Conservation (phyloP, 1,139 yeast species). For the Petasospora rhodanensis region DNA sequence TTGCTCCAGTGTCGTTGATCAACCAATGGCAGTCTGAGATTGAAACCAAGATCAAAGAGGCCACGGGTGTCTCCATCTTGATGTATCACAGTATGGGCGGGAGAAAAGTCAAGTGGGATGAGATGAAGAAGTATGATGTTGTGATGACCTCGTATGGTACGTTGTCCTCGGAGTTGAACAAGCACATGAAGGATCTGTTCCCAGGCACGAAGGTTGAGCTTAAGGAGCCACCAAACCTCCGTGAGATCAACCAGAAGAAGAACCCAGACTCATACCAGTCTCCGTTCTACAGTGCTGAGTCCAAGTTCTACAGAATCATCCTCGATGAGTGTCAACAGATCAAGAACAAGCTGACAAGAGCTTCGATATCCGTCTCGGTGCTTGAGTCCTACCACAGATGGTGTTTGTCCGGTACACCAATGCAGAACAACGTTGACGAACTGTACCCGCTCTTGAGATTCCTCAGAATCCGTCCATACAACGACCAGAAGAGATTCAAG, state of each 20-base stretch:
- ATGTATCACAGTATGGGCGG: slow-evolving; percentile 52
- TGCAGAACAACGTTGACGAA: slow-evolving; percentile 83
- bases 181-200: slow-evolving; percentile 45
- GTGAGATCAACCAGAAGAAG: slow-evolving; percentile 30
- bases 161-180: slow-evolving; percentile 62
- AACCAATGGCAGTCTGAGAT: slow-evolving; percentile 81
- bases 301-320: slow-evolving; percentile 62
- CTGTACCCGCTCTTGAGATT: slow-evolving; percentile 74
- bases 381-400: slow-evolving; percentile 56
- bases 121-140: slow-evolving; percentile 58
- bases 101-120: slow-evolving; percentile 38
- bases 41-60: slow-evolving; percentile 50
- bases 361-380: slow-evolving; percentile 63
- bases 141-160: slow-evolving; percentile 76
- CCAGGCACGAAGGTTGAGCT: slow-evolving; percentile 23
- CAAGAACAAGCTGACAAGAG: slow-evolving; percentile 65
- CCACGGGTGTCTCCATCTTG: slow-evolving; percentile 42
- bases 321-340: slow-evolving; percentile 91
- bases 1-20: slow-evolving; percentile 81
- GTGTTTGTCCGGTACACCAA: slow-evolving; percentile 93
- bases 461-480: slow-evolving; percentile 63
- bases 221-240: slow-evolving; percentile 32
- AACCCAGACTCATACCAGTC: slow-evolving; percentile 41
- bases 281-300: slow-evolving; percentile 55
- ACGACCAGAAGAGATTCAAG: slow-evolving; percentile 53